Percentiles rank a stretch among this genome's conserved stretches.
phyloP scores from a whole-genome alignment of 2,329 filamentous ascomycete genomes.

The Alternaria gansuensis region DNA sequence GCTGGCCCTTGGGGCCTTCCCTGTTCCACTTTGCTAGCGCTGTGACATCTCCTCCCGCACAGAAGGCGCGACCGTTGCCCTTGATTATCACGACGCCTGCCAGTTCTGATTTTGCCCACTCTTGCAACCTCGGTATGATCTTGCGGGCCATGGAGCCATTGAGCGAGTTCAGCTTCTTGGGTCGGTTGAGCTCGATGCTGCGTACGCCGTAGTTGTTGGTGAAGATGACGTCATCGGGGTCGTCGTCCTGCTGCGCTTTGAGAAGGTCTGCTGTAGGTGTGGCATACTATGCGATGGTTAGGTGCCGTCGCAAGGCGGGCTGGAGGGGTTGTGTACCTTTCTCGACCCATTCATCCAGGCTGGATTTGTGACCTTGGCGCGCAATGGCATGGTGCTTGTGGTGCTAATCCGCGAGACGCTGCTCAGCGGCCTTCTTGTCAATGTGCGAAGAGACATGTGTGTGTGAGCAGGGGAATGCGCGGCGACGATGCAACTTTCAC shows the following conservation, averaged over 20 bases:
- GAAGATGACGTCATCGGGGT: slow-evolving; percentile 92
- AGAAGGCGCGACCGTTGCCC: slow-evolving; percentile 86
- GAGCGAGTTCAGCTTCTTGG: slow-evolving; percentile 88
- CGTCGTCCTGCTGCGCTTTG: slow-evolving; percentile 72
- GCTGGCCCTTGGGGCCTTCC: slow-evolving; percentile 72
- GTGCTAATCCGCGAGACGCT: slow-evolving; percentile 46
- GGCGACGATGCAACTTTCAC: slow-evolving; percentile 45
- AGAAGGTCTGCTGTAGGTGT: slow-evolving; percentile 46
- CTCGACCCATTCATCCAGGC: slow-evolving; percentile 61
- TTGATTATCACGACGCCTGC: slow-evolving; percentile 94
- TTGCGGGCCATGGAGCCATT: slow-evolving; percentile 95
- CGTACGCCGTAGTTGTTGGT: slow-evolving; percentile 87
- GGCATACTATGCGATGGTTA: slow-evolving; percentile 46
- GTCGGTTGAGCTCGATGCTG: slow-evolving; percentile 92
- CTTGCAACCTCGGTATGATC: slow-evolving; percentile 85
- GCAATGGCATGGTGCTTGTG: slow-evolving; percentile 74
- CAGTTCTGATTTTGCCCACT: slow-evolving; percentile 95
- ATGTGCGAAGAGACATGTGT: slow-evolving; percentile 59
- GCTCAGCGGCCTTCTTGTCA: slow-evolving; percentile 53
- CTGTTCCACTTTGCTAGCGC: slow-evolving; percentile 78
- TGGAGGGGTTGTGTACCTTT: slow-evolving; percentile 55
- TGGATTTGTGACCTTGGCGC: slow-evolving; percentile 74
- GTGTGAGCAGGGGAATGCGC: slow-evolving; percentile 18
- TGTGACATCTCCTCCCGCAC: slow-evolving; percentile 90
- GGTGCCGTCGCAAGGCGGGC: slow-evolving; percentile 4